Evolutionary conservation across 768 basidiomycete genomes (phyloP).

Genomic region (Lentinula lateritia): DNA sequence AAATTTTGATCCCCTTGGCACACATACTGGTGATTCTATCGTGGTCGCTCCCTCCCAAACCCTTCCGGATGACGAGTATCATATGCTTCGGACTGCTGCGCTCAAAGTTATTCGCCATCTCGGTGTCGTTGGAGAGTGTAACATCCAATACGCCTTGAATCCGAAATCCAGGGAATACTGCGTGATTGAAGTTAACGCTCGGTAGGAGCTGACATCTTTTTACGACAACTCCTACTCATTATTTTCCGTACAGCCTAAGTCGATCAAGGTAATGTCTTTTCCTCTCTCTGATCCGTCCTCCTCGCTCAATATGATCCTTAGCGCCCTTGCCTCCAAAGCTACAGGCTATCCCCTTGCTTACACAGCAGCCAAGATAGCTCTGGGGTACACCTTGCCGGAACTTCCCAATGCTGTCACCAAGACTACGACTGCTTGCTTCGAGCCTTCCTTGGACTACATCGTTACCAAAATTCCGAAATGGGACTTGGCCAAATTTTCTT

Average conservation of each 20-base stretch:
- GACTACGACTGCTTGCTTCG: constrained; percentile 98
- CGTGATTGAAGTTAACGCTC: constrained; percentile 97
- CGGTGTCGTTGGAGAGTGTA: constrained; percentile 91
- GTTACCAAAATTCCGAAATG: constrained; percentile 99
- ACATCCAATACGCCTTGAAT: constrained; percentile 98
- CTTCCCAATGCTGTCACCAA: constrained; percentile 99
- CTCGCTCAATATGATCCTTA: constrained; percentile 19
- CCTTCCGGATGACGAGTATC: constrained; percentile 94
- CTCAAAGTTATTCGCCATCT: constrained; percentile 93
- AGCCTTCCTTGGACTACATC: constrained; percentile 97
- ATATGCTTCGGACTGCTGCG: constrained; percentile 97
- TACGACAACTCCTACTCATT: neutral
- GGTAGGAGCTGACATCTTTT: constrained; percentile 38
- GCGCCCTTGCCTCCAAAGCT: constrained; percentile 96
- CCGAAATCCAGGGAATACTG: constrained; percentile 91
- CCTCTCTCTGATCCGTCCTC: constrained; percentile 4
- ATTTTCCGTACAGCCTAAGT: constrained; percentile 44
- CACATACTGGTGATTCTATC: constrained; percentile 98
- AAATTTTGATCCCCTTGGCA: constrained; percentile 98
- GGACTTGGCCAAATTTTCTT: constrained; percentile 97
- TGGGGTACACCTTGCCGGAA: constrained; percentile 96
- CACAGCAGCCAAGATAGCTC: constrained; percentile 97
- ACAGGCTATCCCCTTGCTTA: constrained; percentile 99
- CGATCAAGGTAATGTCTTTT: constrained; percentile 59
- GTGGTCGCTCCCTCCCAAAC: constrained; percentile 99